Conservation (phyloP, 768 basidiomycete genomes). For the Daedaleopsis sinensis region DNA sequence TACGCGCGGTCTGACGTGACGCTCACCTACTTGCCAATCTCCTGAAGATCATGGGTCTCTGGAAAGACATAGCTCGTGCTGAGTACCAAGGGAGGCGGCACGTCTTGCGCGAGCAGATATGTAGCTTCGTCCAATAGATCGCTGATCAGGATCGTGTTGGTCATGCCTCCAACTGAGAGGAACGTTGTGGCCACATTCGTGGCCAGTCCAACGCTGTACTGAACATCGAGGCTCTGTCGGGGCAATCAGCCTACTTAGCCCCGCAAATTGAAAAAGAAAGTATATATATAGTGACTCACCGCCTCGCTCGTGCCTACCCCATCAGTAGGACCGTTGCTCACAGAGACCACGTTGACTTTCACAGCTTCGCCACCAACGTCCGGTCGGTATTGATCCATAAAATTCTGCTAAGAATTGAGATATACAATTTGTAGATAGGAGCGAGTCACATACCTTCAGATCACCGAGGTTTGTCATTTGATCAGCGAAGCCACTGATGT, state of each 20-base stretch:
- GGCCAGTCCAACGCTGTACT: conserved; percentile 37
- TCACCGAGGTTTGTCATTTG: neutral
- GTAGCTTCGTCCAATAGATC: conserved; percentile 35
- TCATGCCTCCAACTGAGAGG: conserved; percentile 31
- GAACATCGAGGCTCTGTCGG: conserved; percentile 34
- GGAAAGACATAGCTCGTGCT: conserved; percentile 34
- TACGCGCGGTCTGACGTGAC: too few species aligned
- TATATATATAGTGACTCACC: neutral
- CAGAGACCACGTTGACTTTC: neutral
- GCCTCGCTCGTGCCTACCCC: neutral
- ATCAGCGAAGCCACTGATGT: neutral
- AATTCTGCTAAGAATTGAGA: conserved; percentile 4
- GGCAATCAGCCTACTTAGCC: neutral
- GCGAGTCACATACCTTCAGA: neutral
- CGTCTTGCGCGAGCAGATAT: conserved; percentile 23
- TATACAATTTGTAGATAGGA: neutral
- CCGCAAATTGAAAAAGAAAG: too few species aligned
- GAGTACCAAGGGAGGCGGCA: conserved; percentile 33
- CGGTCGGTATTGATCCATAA: neutral
- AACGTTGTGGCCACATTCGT: conserved; percentile 33
- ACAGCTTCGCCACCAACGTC: neutral
- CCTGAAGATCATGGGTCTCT: conserved; percentile 3
- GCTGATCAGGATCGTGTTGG: conserved; percentile 25
- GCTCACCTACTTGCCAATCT: neutral
- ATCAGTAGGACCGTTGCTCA: neutral